Conservation (phyloP, 164 flowering plant species). For the Stephania cephalantha region DNA sequence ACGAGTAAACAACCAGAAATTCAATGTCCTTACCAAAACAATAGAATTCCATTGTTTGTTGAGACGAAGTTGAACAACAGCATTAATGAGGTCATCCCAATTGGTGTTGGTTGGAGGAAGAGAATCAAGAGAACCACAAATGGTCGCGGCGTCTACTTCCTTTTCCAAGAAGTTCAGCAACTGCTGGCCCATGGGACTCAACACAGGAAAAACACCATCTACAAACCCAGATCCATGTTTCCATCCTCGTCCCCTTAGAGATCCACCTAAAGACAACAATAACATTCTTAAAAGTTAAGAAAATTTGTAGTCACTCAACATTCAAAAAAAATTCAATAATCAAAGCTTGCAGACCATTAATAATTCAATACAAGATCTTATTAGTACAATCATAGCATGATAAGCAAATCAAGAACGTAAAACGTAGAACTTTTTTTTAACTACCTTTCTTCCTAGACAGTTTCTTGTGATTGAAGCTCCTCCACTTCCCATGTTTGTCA, state of each 20-base stretch:
- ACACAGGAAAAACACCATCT: constrained; percentile 84
- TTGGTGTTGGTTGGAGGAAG: constrained; percentile 50
- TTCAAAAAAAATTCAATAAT: not conserved
- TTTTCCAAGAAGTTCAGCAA: constrained; percentile 43
- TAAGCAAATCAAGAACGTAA: not conserved
- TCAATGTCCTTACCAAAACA: constrained; percentile 32
- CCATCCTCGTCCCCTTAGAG: constrained; percentile 85
- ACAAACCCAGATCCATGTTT: constrained; percentile 89
- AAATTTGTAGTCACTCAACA: not conserved
- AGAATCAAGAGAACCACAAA: constrained; percentile 46
- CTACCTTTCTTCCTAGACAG: constrained; percentile 52
- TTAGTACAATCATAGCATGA: not conserved
- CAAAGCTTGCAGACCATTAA: not conserved
- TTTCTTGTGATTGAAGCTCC: constrained; percentile 50
- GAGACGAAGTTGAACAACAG: constrained; percentile 67
- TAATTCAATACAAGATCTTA: not conserved
- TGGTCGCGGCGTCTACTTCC: constrained; percentile 27
- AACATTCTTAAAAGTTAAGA: not conserved
- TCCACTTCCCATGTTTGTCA: constrained; percentile 54
- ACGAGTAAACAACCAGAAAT: not conserved
- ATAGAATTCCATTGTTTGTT: constrained; percentile 63
- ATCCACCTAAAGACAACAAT: constrained; percentile 44
- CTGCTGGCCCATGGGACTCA: constrained; percentile 63
- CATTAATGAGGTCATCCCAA: constrained; percentile 85
- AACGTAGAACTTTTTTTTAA: not conserved